A percentile compares a stretch with the other conserved stretches of the same genome.
Evolutionary conservation across 2,329 filamentous ascomycete species (phyloP).

Genomic region (Penicillium nordicum): DNA sequence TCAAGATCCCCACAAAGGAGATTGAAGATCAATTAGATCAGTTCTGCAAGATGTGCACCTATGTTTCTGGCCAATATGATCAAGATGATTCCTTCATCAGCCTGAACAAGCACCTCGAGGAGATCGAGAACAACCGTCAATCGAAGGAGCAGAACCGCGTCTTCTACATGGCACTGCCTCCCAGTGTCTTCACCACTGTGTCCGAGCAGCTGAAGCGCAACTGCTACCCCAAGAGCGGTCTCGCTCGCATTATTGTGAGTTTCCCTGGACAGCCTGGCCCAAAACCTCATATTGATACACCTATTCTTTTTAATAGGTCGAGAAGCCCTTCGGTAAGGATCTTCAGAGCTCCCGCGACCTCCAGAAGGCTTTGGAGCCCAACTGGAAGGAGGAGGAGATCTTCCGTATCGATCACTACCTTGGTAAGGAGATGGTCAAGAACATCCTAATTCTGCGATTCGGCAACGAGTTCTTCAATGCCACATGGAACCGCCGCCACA

Average conservation of each 20-base stretch:
- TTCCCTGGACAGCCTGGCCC: neutral
- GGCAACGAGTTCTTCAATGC: constrained; percentile 98
- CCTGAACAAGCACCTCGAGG: constrained; percentile 79
- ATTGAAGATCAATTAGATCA: constrained; percentile 91
- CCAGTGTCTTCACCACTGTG: constrained; percentile 96
- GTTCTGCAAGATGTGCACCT: constrained; percentile 84
- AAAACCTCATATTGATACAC: constrained; percentile 19
- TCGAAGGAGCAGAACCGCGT: constrained; percentile 77
- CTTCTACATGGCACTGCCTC: constrained; percentile 99
- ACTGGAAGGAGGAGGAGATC: constrained; percentile 98
- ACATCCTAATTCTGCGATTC: constrained; percentile 95
- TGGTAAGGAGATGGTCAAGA: constrained; percentile 99
- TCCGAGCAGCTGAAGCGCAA: constrained; percentile 96
- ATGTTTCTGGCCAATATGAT: constrained; percentile 96
- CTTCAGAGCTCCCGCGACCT: constrained; percentile 89
- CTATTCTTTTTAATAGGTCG: constrained; percentile 59
- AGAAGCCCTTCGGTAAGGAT: constrained; percentile 99
- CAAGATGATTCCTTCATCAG: constrained; percentile 89
- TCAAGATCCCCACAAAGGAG: constrained; percentile 98
- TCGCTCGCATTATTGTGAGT: constrained; percentile 88
- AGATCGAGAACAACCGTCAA: constrained; percentile 73
- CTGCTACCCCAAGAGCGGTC: constrained; percentile 88
- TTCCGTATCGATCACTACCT: constrained; percentile 99
- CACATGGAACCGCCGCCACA: constrained; percentile 98
- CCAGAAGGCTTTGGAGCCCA: constrained; percentile 88